Evolutionary conservation across 208 protist species (phyloP), one percentile per base, ranked within the genome.

Genomic region (Crithidia fasciculata): DNA sequence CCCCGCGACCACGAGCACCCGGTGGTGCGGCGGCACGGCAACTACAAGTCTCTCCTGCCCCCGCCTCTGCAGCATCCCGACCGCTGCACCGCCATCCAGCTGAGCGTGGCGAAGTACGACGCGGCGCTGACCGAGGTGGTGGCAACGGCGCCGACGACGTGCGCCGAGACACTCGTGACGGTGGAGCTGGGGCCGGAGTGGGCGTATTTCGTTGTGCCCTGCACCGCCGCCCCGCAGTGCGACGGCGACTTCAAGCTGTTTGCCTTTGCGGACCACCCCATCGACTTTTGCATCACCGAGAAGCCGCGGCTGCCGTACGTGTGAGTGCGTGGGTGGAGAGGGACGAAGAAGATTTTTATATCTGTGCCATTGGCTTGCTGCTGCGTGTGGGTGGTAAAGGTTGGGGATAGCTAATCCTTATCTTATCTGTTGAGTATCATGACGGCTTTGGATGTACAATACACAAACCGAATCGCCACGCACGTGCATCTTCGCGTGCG

Each of bases 221-320:
- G 85, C 78, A 96, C 90, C 37, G 79, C 67, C 28, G 63, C 79
- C 5, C 70, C 91, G 18, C 87, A 95, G 72, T 77, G 91, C 47
- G 87, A 96, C 71, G 88, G 82, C 15, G 89, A 96, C 62, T 97
- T 90, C 68, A 95, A 92, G 73, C 79, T 96, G 10, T 86, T 92
- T 60, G 85, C 95, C 16, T 97, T 92, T 70, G 83, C 90, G 0
- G 90, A 96, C 58, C 55, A 86, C 9, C 73, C 83, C 13, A 76
- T 96, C 50, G 87, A 96, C 19, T 64, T 95, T 10, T 88, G 85
- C 50, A 36, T 75, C 5, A 36, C 92, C 3, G 71, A 81, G 40
- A 94, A 93, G 58, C 65, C 86, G 16, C 82, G 88, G 3, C 71
- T 95, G 72, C 66, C 80, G 5, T 96, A 91, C 66, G 71, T 89